phyloP scores from a whole-genome alignment of 2,329 filamentous ascomycete species.

The Trichophyton verrucosum region DNA sequence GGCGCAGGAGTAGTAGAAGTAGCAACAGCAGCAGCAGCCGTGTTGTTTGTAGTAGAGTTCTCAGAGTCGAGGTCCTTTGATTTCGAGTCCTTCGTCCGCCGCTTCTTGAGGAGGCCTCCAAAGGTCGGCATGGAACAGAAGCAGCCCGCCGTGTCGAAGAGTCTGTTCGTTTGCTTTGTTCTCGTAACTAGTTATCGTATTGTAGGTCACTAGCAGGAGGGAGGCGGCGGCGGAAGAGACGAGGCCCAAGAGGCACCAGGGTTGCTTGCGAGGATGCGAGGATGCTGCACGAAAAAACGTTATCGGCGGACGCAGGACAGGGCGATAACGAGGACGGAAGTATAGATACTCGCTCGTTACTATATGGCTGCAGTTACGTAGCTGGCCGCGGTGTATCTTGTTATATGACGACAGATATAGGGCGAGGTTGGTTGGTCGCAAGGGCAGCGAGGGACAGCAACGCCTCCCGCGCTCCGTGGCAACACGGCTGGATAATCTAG shows the following conservation, averaged over 20 bases:
- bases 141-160: background rate
- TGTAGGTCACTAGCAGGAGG: background rate
- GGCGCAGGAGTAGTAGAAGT: background rate
- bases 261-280: background rate
- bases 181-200: no score
- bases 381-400: background rate
- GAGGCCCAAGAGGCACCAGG: background rate
- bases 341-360: background rate
- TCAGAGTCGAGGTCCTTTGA: conserved; percentile 50
- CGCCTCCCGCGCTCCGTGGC: background rate
- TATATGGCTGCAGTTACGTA: background rate
- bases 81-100: conserved; percentile 82
- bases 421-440: background rate
- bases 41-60: conserved; percentile 44
- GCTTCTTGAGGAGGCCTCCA: conserved; percentile 88
- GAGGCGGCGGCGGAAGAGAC: background rate
- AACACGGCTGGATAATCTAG: conserved; percentile 1
- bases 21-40: conserved; percentile 17
- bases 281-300: background rate
- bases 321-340: background rate
- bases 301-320: background rate
- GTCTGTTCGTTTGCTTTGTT: background rate
- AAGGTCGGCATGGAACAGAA: conserved; percentile 66
- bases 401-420: background rate
- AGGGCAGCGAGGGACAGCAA: background rate